Evolutionary conservation across 139 green algal species (phyloP).

Genomic region (Pleodorina starrii): DNA sequence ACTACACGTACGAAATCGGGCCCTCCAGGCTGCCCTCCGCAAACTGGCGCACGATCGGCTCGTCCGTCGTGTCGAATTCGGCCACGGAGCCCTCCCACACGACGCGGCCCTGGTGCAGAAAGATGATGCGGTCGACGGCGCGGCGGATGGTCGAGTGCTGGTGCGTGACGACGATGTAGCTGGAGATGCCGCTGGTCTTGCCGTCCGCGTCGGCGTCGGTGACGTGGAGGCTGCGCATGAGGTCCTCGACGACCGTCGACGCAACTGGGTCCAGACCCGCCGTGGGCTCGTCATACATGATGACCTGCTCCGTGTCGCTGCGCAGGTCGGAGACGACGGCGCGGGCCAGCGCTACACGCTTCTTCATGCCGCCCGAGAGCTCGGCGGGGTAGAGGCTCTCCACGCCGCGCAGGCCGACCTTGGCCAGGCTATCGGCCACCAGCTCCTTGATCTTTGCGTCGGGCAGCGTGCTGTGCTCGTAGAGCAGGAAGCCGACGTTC

Average conservation of each 20-base stretch:
- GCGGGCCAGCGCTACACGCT: conserved; percentile 95
- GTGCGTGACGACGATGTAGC: conserved; percentile 99
- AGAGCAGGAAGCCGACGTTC: conserved; percentile 97
- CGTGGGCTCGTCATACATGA: conserved; percentile 99
- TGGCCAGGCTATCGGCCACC: conserved; percentile 85
- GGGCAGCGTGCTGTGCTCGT: conserved; percentile 92
- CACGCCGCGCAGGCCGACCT: conserved; percentile 93
- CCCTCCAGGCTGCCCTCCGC: conserved; percentile 87
- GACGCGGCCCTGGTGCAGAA: conserved; percentile 95
- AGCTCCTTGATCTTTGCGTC: conserved; percentile 77
- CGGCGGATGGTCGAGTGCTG: conserved; percentile 96
- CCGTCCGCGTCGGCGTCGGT: conserved; percentile 27
- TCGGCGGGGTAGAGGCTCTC: conserved; percentile 93
- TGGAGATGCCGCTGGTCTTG: conserved; percentile 77
- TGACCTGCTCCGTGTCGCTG: conserved; percentile 76
- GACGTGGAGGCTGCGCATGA: conserved; percentile 93
- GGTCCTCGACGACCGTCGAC: conserved; percentile 96
- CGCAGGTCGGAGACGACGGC: conserved; percentile 63
- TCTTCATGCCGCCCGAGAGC: conserved; percentile 98
- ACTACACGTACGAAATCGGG: conserved; percentile 92
- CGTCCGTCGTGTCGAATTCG: conserved; percentile 95
- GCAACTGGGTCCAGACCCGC: conserved; percentile 98
- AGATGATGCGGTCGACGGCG: conserved; percentile 97
- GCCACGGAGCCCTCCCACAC: conserved; percentile 93
- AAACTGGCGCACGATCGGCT: conserved; percentile 98